Evolutionary conservation across 192 early-diverging fungal species (phyloP), one percentile per base, ranked within the genome.

Genomic region (Globomyces pollinis-pini): DNA sequence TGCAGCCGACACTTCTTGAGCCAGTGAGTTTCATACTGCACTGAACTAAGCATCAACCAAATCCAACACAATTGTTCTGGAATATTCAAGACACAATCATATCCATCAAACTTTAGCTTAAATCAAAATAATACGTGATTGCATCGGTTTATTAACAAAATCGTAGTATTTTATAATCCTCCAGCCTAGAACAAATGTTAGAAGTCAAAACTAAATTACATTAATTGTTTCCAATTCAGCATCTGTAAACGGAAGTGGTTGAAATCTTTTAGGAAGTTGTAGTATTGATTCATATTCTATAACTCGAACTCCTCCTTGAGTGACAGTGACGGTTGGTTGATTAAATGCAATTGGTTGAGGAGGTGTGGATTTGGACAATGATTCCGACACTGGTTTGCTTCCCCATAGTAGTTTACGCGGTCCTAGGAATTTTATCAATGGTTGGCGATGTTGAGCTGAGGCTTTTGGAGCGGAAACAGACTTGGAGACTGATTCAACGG

Each of bases 341-440:
- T 36, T 13, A 36, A 36, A 13, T 9, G 35, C 35, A 47, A 6
- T 8, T 11, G 4, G 5, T 11, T 18, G 45, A 26, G 11, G 11
- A 26, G 15, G 11, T 9, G 4, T 4, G 6, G 18, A 13, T 9
- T 9, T 4, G 20, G 20, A 9, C 9, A 13, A 6, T 13, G 45
- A 8, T 47, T 47, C 20, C 9, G 20, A 9, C n/a, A n/a, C n/a
- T n/a, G n/a, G n/a, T n/a, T n/a, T n/a, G n/a, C n/a, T n/a, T n/a
- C n/a, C n/a, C 38, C 42, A 57, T 28, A 47, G 44, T 15, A 47
- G 23, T 31, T 33, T 57, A 3, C 31, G 23, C 39, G 23, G 23
- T 16, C 55, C 55, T 24, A 57, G 32, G 31, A 57, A 57, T 33
- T 57, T 57, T 24, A 57, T 57, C n/a, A 57, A 21, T 15, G 55